phyloP scores from a whole-genome alignment of 805 yeast genomes.

The Saturnispora kantuleensis region DNA sequence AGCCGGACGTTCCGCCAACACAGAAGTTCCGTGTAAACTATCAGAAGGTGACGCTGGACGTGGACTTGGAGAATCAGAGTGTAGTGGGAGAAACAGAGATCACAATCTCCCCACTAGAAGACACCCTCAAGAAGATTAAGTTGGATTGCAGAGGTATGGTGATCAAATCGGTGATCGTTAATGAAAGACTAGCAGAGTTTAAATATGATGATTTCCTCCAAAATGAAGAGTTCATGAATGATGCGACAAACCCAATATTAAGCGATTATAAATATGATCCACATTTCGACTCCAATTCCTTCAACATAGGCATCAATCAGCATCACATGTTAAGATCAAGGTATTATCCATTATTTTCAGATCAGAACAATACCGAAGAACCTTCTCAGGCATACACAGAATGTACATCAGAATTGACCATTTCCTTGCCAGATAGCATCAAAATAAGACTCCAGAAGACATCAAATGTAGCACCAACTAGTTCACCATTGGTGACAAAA shows the following conservation, averaged over 20 bases:
- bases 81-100: slow-evolving; percentile 74
- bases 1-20: slow-evolving; percentile 18
- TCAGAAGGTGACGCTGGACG: slow-evolving; percentile 71
- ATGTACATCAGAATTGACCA: slow-evolving; percentile 54
- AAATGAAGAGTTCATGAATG: slow-evolving; percentile 28
- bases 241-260: slow-evolving; percentile 21
- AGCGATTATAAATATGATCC: slow-evolving; percentile 24
- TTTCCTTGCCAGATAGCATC: slow-evolving; percentile 56
- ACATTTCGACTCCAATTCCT: slow-evolving; percentile 34
- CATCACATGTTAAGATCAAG: slow-evolving; percentile 50
- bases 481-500: slow-evolving; percentile 26
- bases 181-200: slow-evolving; percentile 47
- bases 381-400: slow-evolving; percentile 21
- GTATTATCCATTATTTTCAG: slow-evolving; percentile 44
- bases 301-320: slow-evolving; percentile 37
- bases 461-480: slow-evolving; percentile 22
- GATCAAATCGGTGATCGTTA: slow-evolving; percentile 56
- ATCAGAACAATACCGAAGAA: slow-evolving; percentile 26
- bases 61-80: slow-evolving; percentile 54
- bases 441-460: slow-evolving; percentile 48
- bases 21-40: slow-evolving; percentile 68
- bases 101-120: slow-evolving; percentile 62
- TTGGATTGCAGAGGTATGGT: slow-evolving; percentile 75
- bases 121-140: slow-evolving; percentile 45
- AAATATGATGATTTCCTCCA: slow-evolving; percentile 41